These are phyloP conservation scores for Fusarium nanum DNA, from an alignment of 2,329 filamentous ascomycete genomes.

Conservation along the genomic window DNA sequence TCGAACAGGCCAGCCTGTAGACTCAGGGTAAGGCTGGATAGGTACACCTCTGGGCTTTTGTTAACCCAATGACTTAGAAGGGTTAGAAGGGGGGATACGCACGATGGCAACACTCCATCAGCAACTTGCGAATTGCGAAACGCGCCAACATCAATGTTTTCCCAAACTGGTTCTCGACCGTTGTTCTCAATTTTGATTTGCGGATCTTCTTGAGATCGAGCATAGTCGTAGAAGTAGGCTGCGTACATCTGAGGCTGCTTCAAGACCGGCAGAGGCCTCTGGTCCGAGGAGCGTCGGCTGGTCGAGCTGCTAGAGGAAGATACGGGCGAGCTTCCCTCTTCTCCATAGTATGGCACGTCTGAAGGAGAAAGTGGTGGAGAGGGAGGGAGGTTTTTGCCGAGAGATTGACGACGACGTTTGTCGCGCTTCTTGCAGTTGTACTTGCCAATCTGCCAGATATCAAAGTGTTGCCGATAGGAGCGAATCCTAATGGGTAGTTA, in stretches of 20 bases:
- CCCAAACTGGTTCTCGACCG: conserved; percentile 9
- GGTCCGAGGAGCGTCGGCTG: conserved; percentile 32
- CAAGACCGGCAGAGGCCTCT: conserved; percentile 32
- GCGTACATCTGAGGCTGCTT: conserved; percentile 10
- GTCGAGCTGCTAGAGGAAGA: conserved; percentile 24
- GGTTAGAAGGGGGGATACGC: conserved; percentile 3
- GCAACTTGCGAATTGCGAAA: conserved; percentile 7
- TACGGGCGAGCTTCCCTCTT: conserved; percentile 11
- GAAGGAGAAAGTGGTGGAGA: conserved; percentile 37
- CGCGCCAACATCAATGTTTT: conserved; percentile 3
- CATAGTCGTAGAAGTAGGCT: conserved; percentile 12
- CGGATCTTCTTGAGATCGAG: conserved; percentile 2
- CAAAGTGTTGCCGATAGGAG: conserved; percentile 62
- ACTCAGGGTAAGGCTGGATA: conserved; percentile 10
- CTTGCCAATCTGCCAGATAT: conserved; percentile 60
- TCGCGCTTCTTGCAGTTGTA: conserved; percentile 57
- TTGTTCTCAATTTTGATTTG: conserved; percentile 20
- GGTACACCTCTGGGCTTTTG: conserved; percentile 21
- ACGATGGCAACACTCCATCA: conserved; percentile 29
- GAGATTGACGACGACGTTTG: conserved; percentile 26
- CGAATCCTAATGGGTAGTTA: conserved; percentile 48
- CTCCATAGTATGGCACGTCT: neutral
- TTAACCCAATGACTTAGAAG: neutral
- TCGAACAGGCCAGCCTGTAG: conserved; percentile 28
- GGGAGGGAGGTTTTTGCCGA: conserved; percentile 14